Conservation (phyloP, 169 alveolate genomes). For the Plasmodium coatneyi region DNA sequence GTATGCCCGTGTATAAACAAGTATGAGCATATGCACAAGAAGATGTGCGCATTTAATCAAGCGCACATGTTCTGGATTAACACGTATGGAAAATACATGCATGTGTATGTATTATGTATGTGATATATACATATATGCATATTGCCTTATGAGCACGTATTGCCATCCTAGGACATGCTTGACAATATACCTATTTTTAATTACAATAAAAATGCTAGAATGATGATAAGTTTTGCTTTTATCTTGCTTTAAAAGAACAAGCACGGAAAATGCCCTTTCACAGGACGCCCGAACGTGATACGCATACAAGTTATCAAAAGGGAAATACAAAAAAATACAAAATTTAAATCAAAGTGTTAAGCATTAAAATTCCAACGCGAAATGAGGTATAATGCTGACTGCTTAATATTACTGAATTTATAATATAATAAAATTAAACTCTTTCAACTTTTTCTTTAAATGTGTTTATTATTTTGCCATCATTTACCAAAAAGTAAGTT, state of each 20-base stretch:
- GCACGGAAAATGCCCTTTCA: not conserved
- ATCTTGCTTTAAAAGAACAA: not conserved
- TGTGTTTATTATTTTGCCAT: not conserved
- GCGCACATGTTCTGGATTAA: not conserved
- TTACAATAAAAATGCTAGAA: not conserved
- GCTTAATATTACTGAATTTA: not conserved
- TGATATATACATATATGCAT: not conserved
- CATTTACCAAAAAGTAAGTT: not conserved
- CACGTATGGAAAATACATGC: not conserved
- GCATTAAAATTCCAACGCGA: conserved; percentile 6
- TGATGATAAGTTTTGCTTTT: conserved; percentile 6
- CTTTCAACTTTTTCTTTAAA: not conserved
- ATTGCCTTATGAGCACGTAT: not conserved
- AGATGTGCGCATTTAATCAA: not conserved
- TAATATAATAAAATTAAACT: not conserved
- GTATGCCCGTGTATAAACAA: not conserved
- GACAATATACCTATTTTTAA: not conserved
- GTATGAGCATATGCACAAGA: not conserved
- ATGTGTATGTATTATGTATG: not conserved
- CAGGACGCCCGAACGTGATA: not conserved
- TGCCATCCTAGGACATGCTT: not conserved
- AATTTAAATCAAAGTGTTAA: not conserved
- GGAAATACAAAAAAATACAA: not conserved
- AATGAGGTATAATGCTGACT: not conserved
- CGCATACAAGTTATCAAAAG: not conserved